These are phyloP conservation scores for Melanogaster broomeanus DNA, from an alignment of 768 basidiomycete genomes.

Conservation along the genomic window DNA sequence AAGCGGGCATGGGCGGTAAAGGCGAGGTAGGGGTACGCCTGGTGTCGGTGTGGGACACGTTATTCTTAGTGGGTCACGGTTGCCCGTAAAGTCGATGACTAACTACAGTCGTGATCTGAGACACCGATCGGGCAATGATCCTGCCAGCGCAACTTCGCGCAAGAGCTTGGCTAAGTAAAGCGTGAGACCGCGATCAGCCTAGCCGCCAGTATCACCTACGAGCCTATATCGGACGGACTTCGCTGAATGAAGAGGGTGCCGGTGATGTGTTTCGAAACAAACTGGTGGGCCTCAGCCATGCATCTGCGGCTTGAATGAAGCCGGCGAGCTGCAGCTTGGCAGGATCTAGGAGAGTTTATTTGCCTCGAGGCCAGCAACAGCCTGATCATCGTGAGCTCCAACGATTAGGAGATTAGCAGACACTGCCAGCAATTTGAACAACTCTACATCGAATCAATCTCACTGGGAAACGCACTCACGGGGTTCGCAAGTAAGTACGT, in stretches of 20 bases:
- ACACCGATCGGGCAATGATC: not conserved
- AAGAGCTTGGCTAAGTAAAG: slow-evolving; percentile 8
- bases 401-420: too few species aligned
- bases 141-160: not conserved
- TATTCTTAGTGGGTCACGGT: slow-evolving; percentile 17
- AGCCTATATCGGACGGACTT: not conserved
- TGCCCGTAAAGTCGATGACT: slow-evolving; percentile 6
- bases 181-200: slow-evolving; percentile 10
- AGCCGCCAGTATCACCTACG: not conserved
- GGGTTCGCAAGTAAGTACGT: too few species aligned
- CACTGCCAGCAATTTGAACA: too few species aligned
- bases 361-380: too few species aligned
- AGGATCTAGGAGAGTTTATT: too few species aligned
- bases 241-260: not conserved
- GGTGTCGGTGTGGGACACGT: slow-evolving; percentile 3
- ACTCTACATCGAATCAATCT: too few species aligned
- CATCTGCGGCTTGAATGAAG: too few species aligned
- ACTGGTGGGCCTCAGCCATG: too few species aligned
- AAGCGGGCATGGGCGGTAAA: slow-evolving; percentile 4
- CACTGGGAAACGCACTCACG: too few species aligned
- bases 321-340: too few species aligned
- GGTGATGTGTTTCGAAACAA: too few species aligned
- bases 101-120: slow-evolving; percentile 1
- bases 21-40: slow-evolving; percentile 9
- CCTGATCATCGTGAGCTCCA: too few species aligned